Conservation (phyloP, 345 rosid genomes). For the Odontarrhena argentea region DNA sequence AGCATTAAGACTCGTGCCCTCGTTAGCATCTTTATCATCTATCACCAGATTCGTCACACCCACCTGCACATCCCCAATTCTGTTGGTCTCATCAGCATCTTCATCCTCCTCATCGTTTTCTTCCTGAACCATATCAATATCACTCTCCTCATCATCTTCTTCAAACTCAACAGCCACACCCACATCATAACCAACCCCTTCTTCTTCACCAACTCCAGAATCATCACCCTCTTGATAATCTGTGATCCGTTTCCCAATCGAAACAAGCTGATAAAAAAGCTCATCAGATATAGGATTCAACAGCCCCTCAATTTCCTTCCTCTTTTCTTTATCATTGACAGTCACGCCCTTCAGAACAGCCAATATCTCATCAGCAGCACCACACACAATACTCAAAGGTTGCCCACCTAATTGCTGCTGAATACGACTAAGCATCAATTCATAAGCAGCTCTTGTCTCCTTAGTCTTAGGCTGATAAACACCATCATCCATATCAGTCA, state of each 20-base stretch:
- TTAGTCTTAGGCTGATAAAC: constrained; percentile 82
- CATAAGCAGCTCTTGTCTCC: constrained; percentile 84
- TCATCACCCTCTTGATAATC: constrained; percentile 69
- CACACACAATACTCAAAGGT: constrained; percentile 65
- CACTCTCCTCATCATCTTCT: constrained; percentile 80
- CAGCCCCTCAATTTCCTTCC: constrained; percentile 75
- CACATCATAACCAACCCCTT: constrained; percentile 68
- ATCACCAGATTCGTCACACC: constrained; percentile 46
- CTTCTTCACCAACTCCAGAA: constrained; percentile 59
- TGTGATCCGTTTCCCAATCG: constrained; percentile 66
- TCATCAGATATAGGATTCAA: constrained; percentile 51
- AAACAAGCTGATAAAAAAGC: constrained; percentile 69
- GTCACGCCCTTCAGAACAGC: constrained; percentile 41
- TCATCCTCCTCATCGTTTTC: constrained; percentile 78
- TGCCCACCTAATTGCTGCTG: constrained; percentile 83
- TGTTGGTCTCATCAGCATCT: constrained; percentile 41
- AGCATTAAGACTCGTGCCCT: constrained; percentile 64
- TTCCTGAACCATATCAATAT: constrained; percentile 78
- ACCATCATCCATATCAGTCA: constrained; percentile 69
- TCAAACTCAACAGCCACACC: constrained; percentile 90
- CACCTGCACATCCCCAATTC: constrained; percentile 64
- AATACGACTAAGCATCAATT: constrained; percentile 72
- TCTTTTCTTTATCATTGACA: constrained; percentile 49
- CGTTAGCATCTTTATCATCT: constrained; percentile 63
- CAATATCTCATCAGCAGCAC: constrained; percentile 89